Conservation (phyloP, 1,139 yeast genomes). For the Yamadazyma kanchanaburiensis region DNA sequence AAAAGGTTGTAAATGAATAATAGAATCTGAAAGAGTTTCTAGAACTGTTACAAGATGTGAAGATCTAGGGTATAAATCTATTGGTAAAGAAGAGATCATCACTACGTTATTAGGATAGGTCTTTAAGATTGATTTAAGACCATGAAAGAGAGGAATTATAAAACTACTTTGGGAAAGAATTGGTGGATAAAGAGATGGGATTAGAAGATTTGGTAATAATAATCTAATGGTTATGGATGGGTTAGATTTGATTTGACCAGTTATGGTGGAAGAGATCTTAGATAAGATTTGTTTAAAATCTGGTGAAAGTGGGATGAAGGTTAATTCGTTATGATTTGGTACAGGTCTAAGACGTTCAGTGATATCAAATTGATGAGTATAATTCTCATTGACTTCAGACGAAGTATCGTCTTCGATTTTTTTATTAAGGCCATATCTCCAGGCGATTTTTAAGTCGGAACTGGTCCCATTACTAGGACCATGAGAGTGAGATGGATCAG, state of each 20-base stretch:
- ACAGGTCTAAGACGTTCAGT: slow-evolving; percentile 68
- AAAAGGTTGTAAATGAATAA: slow-evolving; percentile 78
- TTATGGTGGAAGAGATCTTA: slow-evolving; percentile 41
- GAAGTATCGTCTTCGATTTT: slow-evolving; percentile 21
- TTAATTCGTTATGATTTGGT: slow-evolving; percentile 59
- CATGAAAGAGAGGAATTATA: slow-evolving; percentile 60
- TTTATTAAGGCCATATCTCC: slow-evolving; percentile 74
- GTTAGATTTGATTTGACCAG: slow-evolving; percentile 27
- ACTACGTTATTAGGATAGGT: slow-evolving; percentile 46
- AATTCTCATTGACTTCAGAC: slow-evolving; percentile 40
- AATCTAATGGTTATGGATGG: slow-evolving; percentile 55
- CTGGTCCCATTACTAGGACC: slow-evolving; percentile 13
- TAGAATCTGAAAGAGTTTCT: slow-evolving; percentile 65
- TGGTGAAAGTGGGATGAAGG: slow-evolving; percentile 43
- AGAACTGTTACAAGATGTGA: slow-evolving; percentile 47
- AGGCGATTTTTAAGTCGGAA: slow-evolving; percentile 72
- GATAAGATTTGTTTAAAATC: slow-evolving; percentile 23
- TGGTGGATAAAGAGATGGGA: slow-evolving; percentile 74
- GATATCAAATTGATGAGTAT: slow-evolving; percentile 71
- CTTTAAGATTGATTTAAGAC: slow-evolving; percentile 54
- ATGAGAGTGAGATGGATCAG: no score
- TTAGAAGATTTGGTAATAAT: slow-evolving; percentile 70
- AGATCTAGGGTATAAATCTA: slow-evolving; percentile 64
- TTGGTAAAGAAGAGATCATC: slow-evolving; percentile 52
- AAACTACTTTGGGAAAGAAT: slow-evolving; percentile 43